These are phyloP conservation scores for Calonectria montana DNA, from an alignment of 2,329 filamentous ascomycete genomes.

Conservation along the genomic window DNA sequence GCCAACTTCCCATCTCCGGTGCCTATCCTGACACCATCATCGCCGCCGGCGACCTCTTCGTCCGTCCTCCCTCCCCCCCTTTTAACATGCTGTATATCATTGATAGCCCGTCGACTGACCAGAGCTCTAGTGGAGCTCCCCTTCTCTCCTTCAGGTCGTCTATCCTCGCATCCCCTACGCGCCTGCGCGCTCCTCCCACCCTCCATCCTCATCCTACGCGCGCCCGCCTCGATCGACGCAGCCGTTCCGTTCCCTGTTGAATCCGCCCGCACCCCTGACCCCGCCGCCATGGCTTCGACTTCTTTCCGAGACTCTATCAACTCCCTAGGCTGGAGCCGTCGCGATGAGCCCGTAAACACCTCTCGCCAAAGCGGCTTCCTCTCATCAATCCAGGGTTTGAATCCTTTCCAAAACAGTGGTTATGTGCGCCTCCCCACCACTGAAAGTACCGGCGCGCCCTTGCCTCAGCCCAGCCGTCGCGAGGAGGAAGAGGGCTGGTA, in stretches of 20 bases:
- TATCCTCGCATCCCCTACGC: conserved; percentile 16
- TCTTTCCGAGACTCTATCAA: conserved; percentile 96
- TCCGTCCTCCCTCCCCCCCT: conserved; percentile 20
- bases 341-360: conserved; percentile 82
- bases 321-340: conserved; percentile 92
- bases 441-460: conserved; percentile 83
- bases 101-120: conserved; percentile 37
- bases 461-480: conserved; percentile 84
- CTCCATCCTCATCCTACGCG: conserved; percentile 34
- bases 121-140: conserved; percentile 21
- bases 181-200: conserved; percentile 30
- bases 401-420: conserved; percentile 87
- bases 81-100: conserved; percentile 35
- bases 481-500: conserved; percentile 98
- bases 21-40: conserved; percentile 35
- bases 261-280: conserved; percentile 34
- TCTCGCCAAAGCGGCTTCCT: conserved; percentile 77
- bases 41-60: conserved; percentile 24
- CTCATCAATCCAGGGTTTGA: conserved; percentile 84
- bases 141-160: conserved; percentile 14
- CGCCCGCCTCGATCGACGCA: conserved; percentile 38
- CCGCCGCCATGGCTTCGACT: conserved; percentile 77
- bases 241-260: conserved; percentile 38
- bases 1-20: conserved; percentile 24
- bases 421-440: conserved; percentile 92